A percentile compares a stretch with the other conserved stretches of the same genome.
These are phyloP conservation scores for Tylopilus balloui DNA, from an alignment of 768 basidiomycete genomes.

Conservation along the genomic window DNA sequence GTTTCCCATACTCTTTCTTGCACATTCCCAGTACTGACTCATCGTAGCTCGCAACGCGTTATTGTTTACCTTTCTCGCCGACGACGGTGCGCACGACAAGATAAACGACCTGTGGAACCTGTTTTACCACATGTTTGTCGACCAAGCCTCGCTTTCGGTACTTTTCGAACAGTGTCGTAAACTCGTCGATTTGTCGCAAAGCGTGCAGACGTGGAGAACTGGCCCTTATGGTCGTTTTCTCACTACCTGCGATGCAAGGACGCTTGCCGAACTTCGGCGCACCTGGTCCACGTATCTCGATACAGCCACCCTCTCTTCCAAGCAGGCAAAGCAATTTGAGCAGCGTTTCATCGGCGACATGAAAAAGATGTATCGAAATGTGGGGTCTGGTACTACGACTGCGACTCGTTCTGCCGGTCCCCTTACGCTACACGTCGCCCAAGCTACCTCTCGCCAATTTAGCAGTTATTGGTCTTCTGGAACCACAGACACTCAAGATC, in stretches of 20 bases:
- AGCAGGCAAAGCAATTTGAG: constrained; percentile 10
- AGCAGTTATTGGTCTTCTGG: constrained; percentile 23
- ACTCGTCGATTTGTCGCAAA: constrained; percentile 20
- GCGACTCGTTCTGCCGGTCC: constrained; percentile 29
- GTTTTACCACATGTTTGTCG: constrained; percentile 25
- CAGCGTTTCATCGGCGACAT: constrained; percentile 9
- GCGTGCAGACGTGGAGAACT: constrained; percentile 15
- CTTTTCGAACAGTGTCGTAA: constrained; percentile 25
- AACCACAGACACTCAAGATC: constrained; percentile 6
- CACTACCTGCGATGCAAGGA: constrained; percentile 15
- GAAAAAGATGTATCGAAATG: not conserved
- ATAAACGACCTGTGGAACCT: constrained; percentile 23
- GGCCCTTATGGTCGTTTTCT: constrained; percentile 27
- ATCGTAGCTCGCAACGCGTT: constrained; percentile 26
- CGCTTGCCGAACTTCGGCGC: constrained; percentile 18
- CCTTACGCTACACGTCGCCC: not conserved
- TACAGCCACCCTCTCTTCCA: not conserved
- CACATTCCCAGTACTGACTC: not conserved
- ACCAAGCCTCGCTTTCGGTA: constrained; percentile 14
- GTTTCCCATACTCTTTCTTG: not conserved
- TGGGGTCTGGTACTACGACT: not conserved
- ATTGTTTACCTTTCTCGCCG: constrained; percentile 25
- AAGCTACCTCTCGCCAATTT: constrained; percentile 15
- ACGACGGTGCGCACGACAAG: constrained; percentile 10
- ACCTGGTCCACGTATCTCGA: constrained; percentile 22